Base-by-base conservation (phyloP, 306 rosid genomes). In the Hippophae rhamnoides region DNA sequence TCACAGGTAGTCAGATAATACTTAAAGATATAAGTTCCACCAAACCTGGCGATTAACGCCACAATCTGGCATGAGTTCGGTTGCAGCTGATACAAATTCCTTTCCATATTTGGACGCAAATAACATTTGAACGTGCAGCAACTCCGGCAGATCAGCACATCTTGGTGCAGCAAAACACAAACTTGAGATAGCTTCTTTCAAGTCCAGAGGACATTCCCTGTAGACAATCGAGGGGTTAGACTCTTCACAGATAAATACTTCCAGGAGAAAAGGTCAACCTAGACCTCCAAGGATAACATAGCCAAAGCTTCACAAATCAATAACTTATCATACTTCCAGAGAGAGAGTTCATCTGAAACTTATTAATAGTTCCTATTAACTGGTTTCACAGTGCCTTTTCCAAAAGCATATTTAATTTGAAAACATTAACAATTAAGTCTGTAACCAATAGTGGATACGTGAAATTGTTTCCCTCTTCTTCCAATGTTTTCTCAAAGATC, bases 41-140 rank as follows among this genome's bases (percentile, higher is more conserved):
- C 25, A 43, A 76, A 90, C 98, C 98, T 90, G 98, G 61, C 96
- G 98, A 73, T 85, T 90, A 69, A 90, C 96, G 58, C 98, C 98
- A 43, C 95, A 87, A 56, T 81, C 81, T 14, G 98, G 96, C 77
- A 84, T 63, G 68, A 90, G 95, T 83, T 85, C 98, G n/a, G 96
- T 76, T 11, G 92, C 89, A 45, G 89, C 95, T 54, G 87, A 72
- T 49, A 85, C 59, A 79, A 90, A 90, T 68, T 90, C 96, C 69
- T 78, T 90, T 48, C 98, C 98, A 67, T 87, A 90, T 81, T 90
- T 90, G 45, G 82, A 62, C 13, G 69, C 83, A 79, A 90, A 90
- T 67, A 73, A 76, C 58, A 83, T 13, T 77, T 90, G 98, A 78
- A 87, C 98, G 78, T 90, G 98, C 70, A 85, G 67, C 72, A 90